phyloP scores from a whole-genome alignment of 108 stramenopile species.

The Pseudonitzschia multistriata region DNA sequence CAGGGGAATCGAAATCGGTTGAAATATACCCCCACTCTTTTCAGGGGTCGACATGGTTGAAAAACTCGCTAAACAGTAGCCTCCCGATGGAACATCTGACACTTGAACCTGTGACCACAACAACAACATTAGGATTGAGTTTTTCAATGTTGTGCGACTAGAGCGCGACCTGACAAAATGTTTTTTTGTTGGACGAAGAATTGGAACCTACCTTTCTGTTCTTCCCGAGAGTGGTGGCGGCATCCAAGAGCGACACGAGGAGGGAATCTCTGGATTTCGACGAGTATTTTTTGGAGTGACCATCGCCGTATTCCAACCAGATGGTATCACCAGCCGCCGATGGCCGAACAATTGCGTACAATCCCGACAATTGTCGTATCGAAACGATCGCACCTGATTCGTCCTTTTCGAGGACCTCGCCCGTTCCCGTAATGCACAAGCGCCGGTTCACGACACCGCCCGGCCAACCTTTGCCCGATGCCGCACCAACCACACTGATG shows the following conservation, averaged over 20 bases:
- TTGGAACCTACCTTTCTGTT: constrained; percentile 24
- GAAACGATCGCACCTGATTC: constrained; percentile 38
- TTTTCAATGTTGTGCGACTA: neutral
- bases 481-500: constrained; percentile 29
- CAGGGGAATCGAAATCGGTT: constrained; percentile 49
- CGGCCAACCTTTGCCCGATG: constrained; percentile 28
- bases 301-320: constrained; percentile 44
- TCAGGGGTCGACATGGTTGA: constrained; percentile 13
- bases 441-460: constrained; percentile 46
- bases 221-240: constrained; percentile 36
- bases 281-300: constrained; percentile 31
- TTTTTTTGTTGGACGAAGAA: no score
- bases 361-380: constrained; percentile 35
- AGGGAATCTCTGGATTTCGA: constrained; percentile 41
- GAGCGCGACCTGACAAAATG: no score
- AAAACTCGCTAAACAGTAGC: constrained; percentile 44
- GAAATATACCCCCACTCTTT: constrained; percentile 44
- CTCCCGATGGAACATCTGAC: constrained; percentile 39
- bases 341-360: constrained; percentile 51
- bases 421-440: constrained; percentile 41
- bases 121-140: neutral
- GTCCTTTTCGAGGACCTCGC: constrained; percentile 51
- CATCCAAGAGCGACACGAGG: constrained; percentile 58
- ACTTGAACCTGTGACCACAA: constrained; percentile 31
- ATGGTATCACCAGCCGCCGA: constrained; percentile 36